These are phyloP conservation scores for Chalara sp. DNA, from an alignment of 2,329 filamentous ascomycete species.

Conservation along the genomic window DNA sequence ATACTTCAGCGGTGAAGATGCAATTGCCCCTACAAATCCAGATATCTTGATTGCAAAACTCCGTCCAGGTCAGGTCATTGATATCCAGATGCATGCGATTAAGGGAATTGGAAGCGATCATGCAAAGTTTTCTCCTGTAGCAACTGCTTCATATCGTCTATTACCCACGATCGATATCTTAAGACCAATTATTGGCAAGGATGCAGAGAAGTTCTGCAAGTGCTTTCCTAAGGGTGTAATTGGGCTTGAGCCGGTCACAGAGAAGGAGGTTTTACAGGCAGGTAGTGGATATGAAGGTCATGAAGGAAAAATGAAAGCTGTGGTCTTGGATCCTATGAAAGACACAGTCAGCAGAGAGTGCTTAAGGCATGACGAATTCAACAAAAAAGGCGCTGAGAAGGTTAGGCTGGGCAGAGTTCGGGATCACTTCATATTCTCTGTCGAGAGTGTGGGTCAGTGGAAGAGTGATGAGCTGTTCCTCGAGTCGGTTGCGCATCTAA, in stretches of 20 bases:
- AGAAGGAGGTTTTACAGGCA: conserved; percentile 51
- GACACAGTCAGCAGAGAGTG: conserved; percentile 95
- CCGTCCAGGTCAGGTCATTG: conserved; percentile 80
- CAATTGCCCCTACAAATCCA: conserved; percentile 74
- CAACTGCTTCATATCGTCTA: conserved; percentile 87
- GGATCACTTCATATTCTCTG: conserved; percentile 95
- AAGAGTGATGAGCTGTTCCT: conserved; percentile 91
- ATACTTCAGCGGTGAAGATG: conserved; percentile 60
- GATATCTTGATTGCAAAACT: conserved; percentile 93
- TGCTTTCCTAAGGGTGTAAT: conserved; percentile 93
- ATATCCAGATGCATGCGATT: conserved; percentile 85
- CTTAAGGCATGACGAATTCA: conserved; percentile 84
- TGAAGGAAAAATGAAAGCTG: conserved; percentile 77
- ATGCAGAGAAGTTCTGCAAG: conserved; percentile 80
- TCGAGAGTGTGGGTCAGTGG: conserved; percentile 94
- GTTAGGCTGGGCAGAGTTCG: conserved; percentile 84
- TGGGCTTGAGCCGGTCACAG: conserved; percentile 64
- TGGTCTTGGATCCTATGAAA: conserved; percentile 81
- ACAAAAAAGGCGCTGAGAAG: conserved; percentile 92
- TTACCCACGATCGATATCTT: conserved; percentile 82
- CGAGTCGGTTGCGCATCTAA: conserved; percentile 78
- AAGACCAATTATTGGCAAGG: conserved; percentile 74
- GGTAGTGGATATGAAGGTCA: conserved; percentile 65
- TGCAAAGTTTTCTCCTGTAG: conserved; percentile 94
- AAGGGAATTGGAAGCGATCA: conserved; percentile 93